Conservation (phyloP, 2,329 filamentous ascomycete genomes). For the Graphilbum ipis-grandicollis region DNA sequence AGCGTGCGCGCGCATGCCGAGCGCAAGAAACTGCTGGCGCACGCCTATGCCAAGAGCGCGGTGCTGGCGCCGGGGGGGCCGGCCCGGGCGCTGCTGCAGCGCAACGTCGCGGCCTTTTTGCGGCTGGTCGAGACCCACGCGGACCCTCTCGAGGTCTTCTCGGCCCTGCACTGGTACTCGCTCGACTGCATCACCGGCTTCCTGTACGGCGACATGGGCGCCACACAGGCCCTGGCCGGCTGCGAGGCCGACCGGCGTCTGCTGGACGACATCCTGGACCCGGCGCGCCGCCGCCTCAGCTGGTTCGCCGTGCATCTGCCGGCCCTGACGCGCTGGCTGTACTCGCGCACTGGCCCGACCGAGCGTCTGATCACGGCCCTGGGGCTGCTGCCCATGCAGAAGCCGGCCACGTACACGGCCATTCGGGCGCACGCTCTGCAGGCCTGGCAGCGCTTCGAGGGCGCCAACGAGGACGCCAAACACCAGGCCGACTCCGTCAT, state of each 20-base stretch:
- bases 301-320: slow-evolving; percentile 32
- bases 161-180: slow-evolving; percentile 32
- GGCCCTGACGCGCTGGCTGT: slow-evolving; percentile 28
- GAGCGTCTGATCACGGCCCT: slow-evolving; percentile 16
- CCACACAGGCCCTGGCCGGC: slow-evolving; percentile 24
- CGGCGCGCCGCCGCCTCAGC: slow-evolving; percentile 23
- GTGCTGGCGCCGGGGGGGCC: slow-evolving; percentile 19
- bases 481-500: too few species aligned
- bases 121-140: background rate
- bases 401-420: slow-evolving; percentile 31
- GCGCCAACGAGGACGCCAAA: background rate
- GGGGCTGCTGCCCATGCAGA: slow-evolving; percentile 28
- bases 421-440: slow-evolving; percentile 20
- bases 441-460: slow-evolving; percentile 11
- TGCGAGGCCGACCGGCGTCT: slow-evolving; percentile 19
- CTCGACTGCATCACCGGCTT: slow-evolving; percentile 35
- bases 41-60: slow-evolving; percentile 32
- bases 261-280: slow-evolving; percentile 29
- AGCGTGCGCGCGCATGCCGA: slow-evolving; percentile 24
- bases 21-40: slow-evolving; percentile 32
- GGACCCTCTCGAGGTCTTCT: slow-evolving; percentile 26
- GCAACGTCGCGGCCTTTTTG: slow-evolving; percentile 5
- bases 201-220: slow-evolving; percentile 26
- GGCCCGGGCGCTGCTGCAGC: slow-evolving; percentile 19
- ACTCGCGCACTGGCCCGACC: slow-evolving; percentile 19